Base-by-base conservation (phyloP, 192 early-diverging fungal species). In the Coemansia sp. region DNA sequence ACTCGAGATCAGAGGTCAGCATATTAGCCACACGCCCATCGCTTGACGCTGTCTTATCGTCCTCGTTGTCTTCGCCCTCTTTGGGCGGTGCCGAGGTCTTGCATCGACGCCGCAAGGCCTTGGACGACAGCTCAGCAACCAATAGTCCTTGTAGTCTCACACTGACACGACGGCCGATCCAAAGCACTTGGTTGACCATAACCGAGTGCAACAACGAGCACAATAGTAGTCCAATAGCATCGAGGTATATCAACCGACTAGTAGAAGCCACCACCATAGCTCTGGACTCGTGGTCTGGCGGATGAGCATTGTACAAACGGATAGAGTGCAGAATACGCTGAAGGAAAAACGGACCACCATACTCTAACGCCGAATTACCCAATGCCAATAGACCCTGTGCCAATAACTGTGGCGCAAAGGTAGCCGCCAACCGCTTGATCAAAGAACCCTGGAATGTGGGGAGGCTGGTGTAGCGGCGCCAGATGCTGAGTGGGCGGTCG, bases 1-100 rank as follows among this genome's bases (percentile, higher is more conserved):
- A 88, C 36, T 86, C 84, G 6, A 92, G 78, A 68, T 96, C 94
- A 0, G 90, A 87, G 7, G 90, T 87, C 79, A 93, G 91, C 64
- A 94, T 75, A 67, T 92, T 94, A 41, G 88, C 84, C 22, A 94
- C 77, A 0, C 86, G 88, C 8, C 91, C 91, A 15, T 88, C 82
- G 63, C 77, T 76, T 22, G 55, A 31, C n/a, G 86, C 82, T 24
- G 78, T 78, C 29, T 59, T 68, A 24, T 86, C 82, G 7, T 66
- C 63, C 2, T 76, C 77, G 27, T 78, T 75, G 27, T 78, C 83
- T 34, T 80, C 74, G 31, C 24, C 65, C 38, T 62, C 34, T 5
- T 71, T 85, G 24, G 76, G 63, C 29, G 65, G 41, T 11, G 10
- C 60, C 13, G 64, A 63, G 69, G 86, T 86, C 60, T 71, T 79